phyloP scores from a whole-genome alignment of 148 eudicot genomes.

The Heliamphora exappendiculata region DNA sequence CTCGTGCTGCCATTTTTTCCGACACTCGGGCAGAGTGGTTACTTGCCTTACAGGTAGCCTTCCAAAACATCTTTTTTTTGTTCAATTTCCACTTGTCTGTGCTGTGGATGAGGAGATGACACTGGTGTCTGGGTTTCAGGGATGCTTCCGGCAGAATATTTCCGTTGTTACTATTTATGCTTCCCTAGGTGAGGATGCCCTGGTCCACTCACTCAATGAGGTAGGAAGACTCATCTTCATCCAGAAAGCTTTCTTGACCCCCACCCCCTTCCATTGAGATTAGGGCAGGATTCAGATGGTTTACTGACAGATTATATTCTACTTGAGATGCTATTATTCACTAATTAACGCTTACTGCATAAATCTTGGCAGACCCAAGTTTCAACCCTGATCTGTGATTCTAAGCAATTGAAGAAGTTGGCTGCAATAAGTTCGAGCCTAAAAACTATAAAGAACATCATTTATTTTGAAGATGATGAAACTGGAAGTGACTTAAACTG shows the following conservation, averaged over 20 bases:
- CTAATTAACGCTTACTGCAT: constrained; percentile 7
- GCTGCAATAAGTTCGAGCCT: constrained; percentile 62
- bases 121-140: constrained; percentile 35
- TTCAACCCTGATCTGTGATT: constrained; percentile 79
- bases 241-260: not conserved
- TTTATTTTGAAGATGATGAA: constrained; percentile 73
- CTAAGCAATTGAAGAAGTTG: constrained; percentile 77
- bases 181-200: constrained; percentile 88
- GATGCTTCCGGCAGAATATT: constrained; percentile 81
- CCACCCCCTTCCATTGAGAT: not conserved
- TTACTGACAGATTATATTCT: not conserved
- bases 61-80: constrained; percentile 6
- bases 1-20: constrained; percentile 86
- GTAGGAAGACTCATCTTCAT: constrained; percentile 21
- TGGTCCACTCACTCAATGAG: constrained; percentile 89
- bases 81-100: not conserved
- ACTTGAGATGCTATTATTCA: not conserved
- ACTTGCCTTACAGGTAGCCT: constrained; percentile 73
- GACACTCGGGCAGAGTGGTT: constrained; percentile 94
- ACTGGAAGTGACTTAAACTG: constrained; percentile 28
- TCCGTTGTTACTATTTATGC: constrained; percentile 90
- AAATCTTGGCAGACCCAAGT: constrained; percentile 62
- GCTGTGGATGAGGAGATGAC: not conserved
- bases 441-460: constrained; percentile 50
- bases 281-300: not conserved